Evolutionary conservation across 2,329 filamentous ascomycete species (phyloP), one percentile per base, ranked within the genome.

Genomic region (Cladosporium sp.): DNA sequence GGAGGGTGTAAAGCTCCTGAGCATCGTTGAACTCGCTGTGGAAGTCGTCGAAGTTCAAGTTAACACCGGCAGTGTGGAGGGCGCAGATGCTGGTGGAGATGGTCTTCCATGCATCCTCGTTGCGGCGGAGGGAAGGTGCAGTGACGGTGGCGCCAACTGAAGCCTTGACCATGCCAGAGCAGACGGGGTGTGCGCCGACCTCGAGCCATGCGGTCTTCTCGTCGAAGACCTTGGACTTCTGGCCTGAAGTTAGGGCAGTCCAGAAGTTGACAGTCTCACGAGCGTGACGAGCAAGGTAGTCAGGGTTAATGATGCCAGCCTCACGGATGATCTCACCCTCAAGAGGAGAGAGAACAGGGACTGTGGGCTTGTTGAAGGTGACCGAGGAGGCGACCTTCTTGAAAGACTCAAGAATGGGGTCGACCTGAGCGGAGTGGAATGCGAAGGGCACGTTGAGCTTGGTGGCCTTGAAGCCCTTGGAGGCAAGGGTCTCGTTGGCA

Each of bases 161-260:
- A 18, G 86, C 84, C 80, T 89, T 90, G 69, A 92, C 84, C 84
- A 92, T 88, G 67, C 85, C 85, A 54, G 84, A 83, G 76, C 87
- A 90, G 15, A 92, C 85, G 0, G 90, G 89, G 72, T 92, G 88
- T 44, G 90, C 89, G n/a, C 90, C 90, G 69, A 92, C 80, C 75
- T 93, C 90, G 65, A 93, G 80, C 86, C 87, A 92, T 34, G 88
- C 83, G 6, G 88, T 90, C 78, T 88, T 87, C 69, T 88, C 86
- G 68, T 89, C 84, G 57, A 91, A 86, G 18, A 84, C 77, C 67
- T 84, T 85, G n/a, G 83, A 80, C 59, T 85, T 80, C 72, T 87
- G 84, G 8, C 87, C 88, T 47, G 82, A 81, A 15, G 85, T 79
- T 1, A 93, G 79, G 8, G 87, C 89, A 59, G 83, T 85, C 67